phyloP scores from a whole-genome alignment of 176 grass and related monocot species.

The Echinochloa phyllopogon region DNA sequence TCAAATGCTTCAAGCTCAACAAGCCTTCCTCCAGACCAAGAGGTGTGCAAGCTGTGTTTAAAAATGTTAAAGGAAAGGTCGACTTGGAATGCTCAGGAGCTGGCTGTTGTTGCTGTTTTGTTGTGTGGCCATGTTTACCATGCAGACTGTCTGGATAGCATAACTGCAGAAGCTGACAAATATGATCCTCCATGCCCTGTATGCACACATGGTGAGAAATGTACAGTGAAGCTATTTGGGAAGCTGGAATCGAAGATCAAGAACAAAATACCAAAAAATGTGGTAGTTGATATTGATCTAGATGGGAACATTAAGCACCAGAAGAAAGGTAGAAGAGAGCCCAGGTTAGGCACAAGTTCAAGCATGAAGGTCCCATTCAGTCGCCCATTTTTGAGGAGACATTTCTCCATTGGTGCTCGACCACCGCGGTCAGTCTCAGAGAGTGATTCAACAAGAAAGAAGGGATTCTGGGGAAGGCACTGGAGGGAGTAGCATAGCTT shows the following conservation, averaged over 20 bases:
- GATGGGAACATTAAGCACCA: slow-evolving; percentile 49
- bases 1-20: slow-evolving; percentile 56
- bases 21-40: slow-evolving; percentile 51
- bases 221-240: slow-evolving; percentile 69
- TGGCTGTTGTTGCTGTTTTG: slow-evolving; percentile 78
- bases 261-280: slow-evolving; percentile 57
- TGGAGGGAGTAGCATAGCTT: slow-evolving; percentile 54
- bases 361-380: slow-evolving; percentile 68
- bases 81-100: slow-evolving; percentile 61
- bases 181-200: slow-evolving; percentile 85
- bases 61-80: slow-evolving; percentile 72
- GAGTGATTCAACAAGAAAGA: slow-evolving; percentile 64
- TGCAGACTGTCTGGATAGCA: slow-evolving; percentile 87
- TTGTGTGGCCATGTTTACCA: slow-evolving; percentile 88
- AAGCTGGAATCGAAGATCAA: slow-evolving; percentile 65
- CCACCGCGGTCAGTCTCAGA: slow-evolving; percentile 38
- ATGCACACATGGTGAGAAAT: slow-evolving; percentile 80
- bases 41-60: slow-evolving; percentile 78
- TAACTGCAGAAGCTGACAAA: slow-evolving; percentile 77
- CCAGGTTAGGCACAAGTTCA: slow-evolving; percentile 55
- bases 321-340: slow-evolving; percentile 42
- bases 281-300: slow-evolving; percentile 50
- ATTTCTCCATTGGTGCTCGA: slow-evolving; percentile 76
- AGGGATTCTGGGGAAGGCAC: slow-evolving; percentile 79
- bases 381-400: slow-evolving; percentile 66